These are phyloP conservation scores for Oryza meyeriana DNA, from an alignment of 176 grass and related monocot species.

Conservation along the genomic window DNA sequence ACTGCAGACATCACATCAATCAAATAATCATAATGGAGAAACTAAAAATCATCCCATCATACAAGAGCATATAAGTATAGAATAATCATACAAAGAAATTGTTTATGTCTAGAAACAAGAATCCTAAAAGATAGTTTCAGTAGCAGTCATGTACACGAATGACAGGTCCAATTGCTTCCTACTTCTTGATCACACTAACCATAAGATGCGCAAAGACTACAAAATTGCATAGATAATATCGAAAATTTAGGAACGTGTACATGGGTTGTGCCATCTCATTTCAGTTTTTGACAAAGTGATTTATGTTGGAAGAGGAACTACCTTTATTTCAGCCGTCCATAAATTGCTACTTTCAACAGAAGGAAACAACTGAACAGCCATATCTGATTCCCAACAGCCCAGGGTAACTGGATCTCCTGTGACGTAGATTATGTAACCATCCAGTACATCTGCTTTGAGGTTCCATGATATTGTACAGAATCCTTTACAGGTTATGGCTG, in stretches of 20 bases:
- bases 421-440: constrained; percentile 66
- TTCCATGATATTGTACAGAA: constrained; percentile 81
- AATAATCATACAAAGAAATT: not conserved
- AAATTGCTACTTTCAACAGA: constrained; percentile 52
- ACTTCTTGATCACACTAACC: constrained; percentile 6
- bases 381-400: constrained; percentile 81
- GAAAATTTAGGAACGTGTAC: not conserved
- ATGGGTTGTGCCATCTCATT: not conserved
- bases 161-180: constrained; percentile 1
- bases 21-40: not conserved
- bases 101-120: not conserved
- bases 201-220: not conserved
- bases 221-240: not conserved
- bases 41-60: not conserved
- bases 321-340: constrained; percentile 76
- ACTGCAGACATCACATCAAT: not conserved
- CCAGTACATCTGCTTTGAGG: constrained; percentile 67
- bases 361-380: constrained; percentile 69
- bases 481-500: constrained; percentile 63
- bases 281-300: constrained; percentile 15
- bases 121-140: not conserved
- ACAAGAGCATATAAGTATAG: not conserved
- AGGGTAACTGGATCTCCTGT: constrained; percentile 81
- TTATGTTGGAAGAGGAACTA: constrained; percentile 25
- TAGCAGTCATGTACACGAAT: not conserved